Evolutionary conservation across 1,284 basidiomycete genomes (phyloP).

Genomic region (Ceratobasidium sp.): DNA sequence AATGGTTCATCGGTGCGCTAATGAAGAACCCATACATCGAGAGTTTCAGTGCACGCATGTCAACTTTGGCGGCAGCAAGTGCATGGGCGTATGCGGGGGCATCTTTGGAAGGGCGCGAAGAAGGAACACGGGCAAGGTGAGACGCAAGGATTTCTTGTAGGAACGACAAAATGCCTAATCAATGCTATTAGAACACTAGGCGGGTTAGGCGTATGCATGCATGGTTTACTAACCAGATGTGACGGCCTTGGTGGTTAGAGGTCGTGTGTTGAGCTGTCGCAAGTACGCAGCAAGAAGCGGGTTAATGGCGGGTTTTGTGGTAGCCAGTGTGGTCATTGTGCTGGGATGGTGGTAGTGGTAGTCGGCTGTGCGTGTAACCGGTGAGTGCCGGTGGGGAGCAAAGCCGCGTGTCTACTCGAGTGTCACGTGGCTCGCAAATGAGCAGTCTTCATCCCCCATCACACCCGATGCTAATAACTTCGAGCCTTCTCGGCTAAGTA

Average conservation of each 20-base stretch:
- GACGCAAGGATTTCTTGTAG: constrained; percentile 80
- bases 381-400: background rate
- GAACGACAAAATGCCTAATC: constrained; percentile 68
- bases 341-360: background rate
- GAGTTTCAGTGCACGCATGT: constrained; percentile 77
- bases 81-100: constrained; percentile 60
- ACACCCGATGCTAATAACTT: too few relatives aligned
- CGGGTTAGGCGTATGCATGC: background rate
- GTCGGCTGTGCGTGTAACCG: background rate
- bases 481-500: background rate
- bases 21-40: constrained; percentile 80
- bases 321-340: constrained; percentile 31
- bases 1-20: constrained; percentile 81
- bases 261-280: constrained; percentile 64
- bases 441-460: too few relatives aligned
- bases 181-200: background rate
- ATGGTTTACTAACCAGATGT: constrained; percentile 60
- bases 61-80: constrained; percentile 64
- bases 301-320: constrained; percentile 35
- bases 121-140: constrained; percentile 66
- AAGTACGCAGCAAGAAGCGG: constrained; percentile 64
- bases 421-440: too few relatives aligned
- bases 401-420: background rate
- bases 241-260: constrained; percentile 73
- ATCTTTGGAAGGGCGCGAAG: constrained; percentile 59